Conservation (phyloP, 306 rosid genomes). For the Gleditsia sinensis region DNA sequence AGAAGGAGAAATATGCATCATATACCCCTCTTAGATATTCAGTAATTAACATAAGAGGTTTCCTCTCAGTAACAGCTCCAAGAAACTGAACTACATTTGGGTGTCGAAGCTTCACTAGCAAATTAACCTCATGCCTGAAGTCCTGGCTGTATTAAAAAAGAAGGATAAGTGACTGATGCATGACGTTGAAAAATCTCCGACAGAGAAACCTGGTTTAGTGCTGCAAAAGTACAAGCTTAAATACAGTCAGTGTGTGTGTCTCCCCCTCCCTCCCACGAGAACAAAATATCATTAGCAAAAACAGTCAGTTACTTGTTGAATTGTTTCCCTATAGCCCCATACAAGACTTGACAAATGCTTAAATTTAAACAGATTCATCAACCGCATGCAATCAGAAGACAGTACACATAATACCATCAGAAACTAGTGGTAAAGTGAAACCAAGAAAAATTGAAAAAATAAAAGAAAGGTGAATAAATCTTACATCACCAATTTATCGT, state of each 20-base stretch:
- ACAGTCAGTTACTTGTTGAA: constrained; percentile 19
- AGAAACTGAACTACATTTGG: constrained; percentile 98
- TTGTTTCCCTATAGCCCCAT: constrained; percentile 8
- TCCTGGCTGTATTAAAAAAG: constrained; percentile 67
- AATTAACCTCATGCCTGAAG: constrained; percentile 92
- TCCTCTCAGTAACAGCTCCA: constrained; percentile 98
- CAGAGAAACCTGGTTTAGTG: neutral
- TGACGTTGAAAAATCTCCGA: constrained; percentile 9
- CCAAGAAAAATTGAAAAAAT: constrained; percentile 8
- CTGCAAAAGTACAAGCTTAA: constrained; percentile 13
- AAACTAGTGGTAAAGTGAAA: constrained; percentile 14
- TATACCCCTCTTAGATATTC: constrained; percentile 97
- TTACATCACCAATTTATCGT: constrained; percentile 94
- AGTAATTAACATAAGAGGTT: constrained; percentile 91
- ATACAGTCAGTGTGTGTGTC: neutral
- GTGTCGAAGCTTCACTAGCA: constrained; percentile 98
- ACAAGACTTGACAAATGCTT: constrained; percentile 7
- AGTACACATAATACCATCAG: constrained; percentile 6
- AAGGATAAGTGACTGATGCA: constrained; percentile 6
- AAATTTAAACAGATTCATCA: constrained; percentile 12
- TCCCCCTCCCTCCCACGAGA: neutral
- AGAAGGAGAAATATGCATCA: constrained; percentile 25
- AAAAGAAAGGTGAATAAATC: constrained; percentile 39
- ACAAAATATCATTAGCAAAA: constrained; percentile 8
- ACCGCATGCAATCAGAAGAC: constrained; percentile 15